Base-by-base conservation (phyloP, 345 rosid species). In the Lenwebbia sp. region DNA sequence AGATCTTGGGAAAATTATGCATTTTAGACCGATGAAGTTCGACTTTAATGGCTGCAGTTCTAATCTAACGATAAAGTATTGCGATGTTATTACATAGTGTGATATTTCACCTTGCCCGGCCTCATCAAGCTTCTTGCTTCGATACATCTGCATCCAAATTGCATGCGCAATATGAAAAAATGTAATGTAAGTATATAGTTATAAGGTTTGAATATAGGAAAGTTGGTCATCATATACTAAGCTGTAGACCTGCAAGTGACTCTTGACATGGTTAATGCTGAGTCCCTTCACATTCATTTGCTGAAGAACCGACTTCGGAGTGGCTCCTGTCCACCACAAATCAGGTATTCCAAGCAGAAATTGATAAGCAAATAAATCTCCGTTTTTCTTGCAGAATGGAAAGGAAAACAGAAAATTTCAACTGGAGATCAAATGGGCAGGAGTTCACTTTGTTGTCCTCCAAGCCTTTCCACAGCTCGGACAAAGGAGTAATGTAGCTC, bases 241-340 rank as follows among this genome's bases (percentile, higher is more conserved):
- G 51, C 52, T 55, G 40, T 30, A 22, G 54, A 96, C 99, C 97
- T 96, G 99, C 87, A 95, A 90, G 84, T 96, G 99, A 92, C 99
- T 96, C 90, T 96, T 96, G 40, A 96, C 97, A 88, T 96, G 98
- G 25, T 98, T 94, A 89, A 96, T 95, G 91, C 94, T 93, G 47
- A 96, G 90, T 85, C 97, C 99, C 87, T 91, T 91, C 54, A 92
- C 92, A 89, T 94, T 95, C 99, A 96, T 96, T 84, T 93, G 87
- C 87, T 94, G 94, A 88, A 96, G 97, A 90, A 96, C 96, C 87
- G 90, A 86, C 88, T 96, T 96, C 1, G 99, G 99, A 25, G 99
- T 96, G 54, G 98, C 98, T 88, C 94, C 99, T 96, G 85, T 85
- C 88, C 47, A 58, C 50, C 81, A 70, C 22, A 54, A 53, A 83